These are phyloP conservation scores for Gynostemma pentaphyllum DNA, from an alignment of 306 rosid species.

Conservation along the genomic window DNA sequence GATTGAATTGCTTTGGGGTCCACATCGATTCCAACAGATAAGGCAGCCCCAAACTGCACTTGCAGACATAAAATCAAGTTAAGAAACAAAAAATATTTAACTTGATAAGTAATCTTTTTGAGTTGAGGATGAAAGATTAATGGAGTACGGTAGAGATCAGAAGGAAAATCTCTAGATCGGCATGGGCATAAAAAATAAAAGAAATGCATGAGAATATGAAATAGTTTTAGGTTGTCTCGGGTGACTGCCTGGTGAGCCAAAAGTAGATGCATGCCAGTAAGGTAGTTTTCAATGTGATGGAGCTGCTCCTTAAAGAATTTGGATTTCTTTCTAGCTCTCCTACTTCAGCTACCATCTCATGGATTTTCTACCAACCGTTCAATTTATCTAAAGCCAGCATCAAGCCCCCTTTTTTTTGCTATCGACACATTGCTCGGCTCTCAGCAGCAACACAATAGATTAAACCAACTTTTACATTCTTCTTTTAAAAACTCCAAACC, in stretches of 20 bases:
- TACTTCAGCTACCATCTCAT: too few relatives aligned
- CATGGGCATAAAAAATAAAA: not conserved
- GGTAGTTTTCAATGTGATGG: not conserved
- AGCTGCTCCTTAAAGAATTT: too few relatives aligned
- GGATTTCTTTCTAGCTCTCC: too few relatives aligned
- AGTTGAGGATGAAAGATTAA: not conserved
- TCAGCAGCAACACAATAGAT: not conserved
- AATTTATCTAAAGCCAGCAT: not conserved
- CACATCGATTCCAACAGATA: slow-evolving; percentile 68
- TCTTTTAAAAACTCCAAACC: not conserved
- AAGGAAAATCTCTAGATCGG: not conserved
- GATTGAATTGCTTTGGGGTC: slow-evolving; percentile 71
- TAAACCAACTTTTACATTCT: not conserved
- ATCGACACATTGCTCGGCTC: not conserved
- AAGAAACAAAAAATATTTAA: slow-evolving; percentile 10
- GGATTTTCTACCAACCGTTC: not conserved
- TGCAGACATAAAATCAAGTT: slow-evolving; percentile 13
- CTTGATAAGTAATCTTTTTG: not conserved
- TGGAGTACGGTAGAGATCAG: not conserved
- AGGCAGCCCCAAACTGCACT: slow-evolving; percentile 69
- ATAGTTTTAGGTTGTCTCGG: not conserved
- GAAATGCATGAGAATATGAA: not conserved
- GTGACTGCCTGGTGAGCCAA: not conserved
- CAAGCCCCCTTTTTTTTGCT: not conserved
- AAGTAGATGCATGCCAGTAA: not conserved